Percentiles rank a stretch among this genome's conserved stretches.
These are phyloP conservation scores for Pestalotiopsis fici DNA, from an alignment of 2,329 filamentous ascomycete species.

Conservation along the genomic window DNA sequence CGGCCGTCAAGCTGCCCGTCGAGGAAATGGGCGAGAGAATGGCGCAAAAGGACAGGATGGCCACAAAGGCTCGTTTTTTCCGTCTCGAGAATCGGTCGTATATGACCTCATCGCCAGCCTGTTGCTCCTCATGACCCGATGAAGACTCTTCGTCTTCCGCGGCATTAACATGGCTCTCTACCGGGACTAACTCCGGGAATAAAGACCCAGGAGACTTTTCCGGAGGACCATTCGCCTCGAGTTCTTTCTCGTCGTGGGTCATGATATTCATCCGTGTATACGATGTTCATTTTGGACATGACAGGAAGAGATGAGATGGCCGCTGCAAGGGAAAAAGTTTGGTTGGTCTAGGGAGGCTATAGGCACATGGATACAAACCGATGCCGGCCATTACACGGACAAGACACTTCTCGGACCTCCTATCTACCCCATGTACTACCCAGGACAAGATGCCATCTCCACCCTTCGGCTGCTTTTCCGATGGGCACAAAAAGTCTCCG, in stretches of 20 bases:
- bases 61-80: slow-evolving; percentile 36
- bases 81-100: neutral
- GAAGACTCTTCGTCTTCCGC: neutral
- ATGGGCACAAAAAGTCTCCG: neutral
- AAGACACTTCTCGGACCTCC: neutral
- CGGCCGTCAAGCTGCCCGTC: slow-evolving; percentile 64
- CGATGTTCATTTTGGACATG: neutral
- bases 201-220: neutral
- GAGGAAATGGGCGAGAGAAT: slow-evolving; percentile 65
- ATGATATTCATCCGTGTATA: neutral
- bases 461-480: neutral
- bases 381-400: neutral
- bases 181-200: neutral
- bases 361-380: neutral
- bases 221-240: neutral
- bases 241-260: neutral
- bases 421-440: neutral
- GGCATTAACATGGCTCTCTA: neutral
- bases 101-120: neutral
- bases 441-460: neutral
- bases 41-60: slow-evolving; percentile 58
- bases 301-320: neutral
- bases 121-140: neutral
- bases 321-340: neutral
- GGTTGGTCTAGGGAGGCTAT: neutral